Evolutionary conservation across 345 rosid genomes (phyloP).

Genomic region (Mercurialis annua): DNA sequence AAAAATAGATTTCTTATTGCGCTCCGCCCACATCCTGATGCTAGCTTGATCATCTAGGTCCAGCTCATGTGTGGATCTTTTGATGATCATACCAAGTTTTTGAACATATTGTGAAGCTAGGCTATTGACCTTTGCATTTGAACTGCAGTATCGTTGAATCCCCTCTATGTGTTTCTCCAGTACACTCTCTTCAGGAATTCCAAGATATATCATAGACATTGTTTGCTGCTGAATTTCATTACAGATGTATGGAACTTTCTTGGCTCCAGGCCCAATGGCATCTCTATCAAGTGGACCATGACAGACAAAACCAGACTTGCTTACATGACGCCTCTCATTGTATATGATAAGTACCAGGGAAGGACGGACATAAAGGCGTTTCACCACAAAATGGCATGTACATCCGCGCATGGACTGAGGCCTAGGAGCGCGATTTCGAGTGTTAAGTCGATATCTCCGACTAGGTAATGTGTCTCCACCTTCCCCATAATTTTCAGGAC

Average conservation of each 20-base stretch:
- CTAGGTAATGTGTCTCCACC: conserved; percentile 87
- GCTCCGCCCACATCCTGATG: conserved; percentile 78
- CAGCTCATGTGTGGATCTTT: conserved; percentile 80
- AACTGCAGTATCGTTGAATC: conserved; percentile 78
- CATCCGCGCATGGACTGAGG: conserved; percentile 99
- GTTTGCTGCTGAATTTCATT: conserved; percentile 84
- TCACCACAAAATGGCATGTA: conserved; percentile 80
- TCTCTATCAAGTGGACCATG: conserved; percentile 96
- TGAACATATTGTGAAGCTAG: conserved; percentile 92
- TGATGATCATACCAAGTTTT: conserved; percentile 88
- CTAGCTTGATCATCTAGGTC: conserved; percentile 94
- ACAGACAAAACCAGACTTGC: conserved; percentile 79
- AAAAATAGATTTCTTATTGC: conserved; percentile 83
- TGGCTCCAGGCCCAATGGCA: conserved; percentile 95
- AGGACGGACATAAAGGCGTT: conserved; percentile 75
- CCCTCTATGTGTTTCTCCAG: conserved; percentile 95
- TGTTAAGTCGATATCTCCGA: conserved; percentile 77
- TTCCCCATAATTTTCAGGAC: conserved; percentile 97
- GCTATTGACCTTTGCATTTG: conserved; percentile 55
- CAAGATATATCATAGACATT: conserved; percentile 94
- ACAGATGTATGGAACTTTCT: conserved; percentile 80
- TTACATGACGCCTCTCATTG: conserved; percentile 78
- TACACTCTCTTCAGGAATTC: conserved; percentile 90
- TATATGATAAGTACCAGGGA: conserved; percentile 71
- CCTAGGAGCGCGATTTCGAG: conserved; percentile 78